A percentile compares a stretch with the other conserved stretches of the same genome.
Evolutionary conservation across 2,329 filamentous ascomycete species (phyloP).

Genomic region (Teratosphaeria epicoccoides): DNA sequence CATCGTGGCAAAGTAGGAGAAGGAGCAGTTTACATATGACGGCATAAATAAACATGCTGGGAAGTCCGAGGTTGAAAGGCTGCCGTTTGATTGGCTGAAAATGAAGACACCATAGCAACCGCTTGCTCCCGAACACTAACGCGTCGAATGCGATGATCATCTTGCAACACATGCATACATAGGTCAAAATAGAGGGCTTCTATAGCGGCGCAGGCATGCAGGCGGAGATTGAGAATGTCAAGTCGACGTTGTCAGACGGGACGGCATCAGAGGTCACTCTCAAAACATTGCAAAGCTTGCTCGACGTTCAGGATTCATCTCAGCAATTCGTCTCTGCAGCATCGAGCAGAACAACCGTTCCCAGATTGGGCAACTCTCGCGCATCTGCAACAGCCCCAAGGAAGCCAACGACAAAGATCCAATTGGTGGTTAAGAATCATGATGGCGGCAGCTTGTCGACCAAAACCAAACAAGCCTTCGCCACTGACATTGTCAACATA

Average conservation of each 20-base stretch:
- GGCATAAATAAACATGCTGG: neutral
- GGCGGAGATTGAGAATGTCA: constrained; percentile 4
- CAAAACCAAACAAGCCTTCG: constrained; percentile 55
- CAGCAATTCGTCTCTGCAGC: constrained; percentile 1
- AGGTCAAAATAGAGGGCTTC: too few relatives aligned
- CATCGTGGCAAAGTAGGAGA: neutral
- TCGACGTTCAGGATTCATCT: constrained; percentile 9
- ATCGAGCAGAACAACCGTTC: neutral
- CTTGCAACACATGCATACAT: too few relatives aligned
- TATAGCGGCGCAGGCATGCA: neutral
- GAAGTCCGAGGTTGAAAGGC: neutral
- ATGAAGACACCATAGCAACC: neutral
- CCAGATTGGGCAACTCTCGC: neutral
- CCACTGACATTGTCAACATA: constrained; percentile 62
- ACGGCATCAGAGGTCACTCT: constrained; percentile 15
- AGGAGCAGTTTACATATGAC: neutral
- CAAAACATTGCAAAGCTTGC: constrained; percentile 13
- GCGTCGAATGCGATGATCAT: neutral
- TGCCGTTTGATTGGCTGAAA: neutral
- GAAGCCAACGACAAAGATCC: neutral
- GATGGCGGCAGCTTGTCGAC: constrained; percentile 30
- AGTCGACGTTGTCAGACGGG: constrained; percentile 9
- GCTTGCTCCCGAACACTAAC: neutral
- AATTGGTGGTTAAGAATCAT: neutral
- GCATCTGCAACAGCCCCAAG: neutral